Base-by-base conservation (phyloP, 805 yeast species). In the Tetrapisispora phaffii region DNA sequence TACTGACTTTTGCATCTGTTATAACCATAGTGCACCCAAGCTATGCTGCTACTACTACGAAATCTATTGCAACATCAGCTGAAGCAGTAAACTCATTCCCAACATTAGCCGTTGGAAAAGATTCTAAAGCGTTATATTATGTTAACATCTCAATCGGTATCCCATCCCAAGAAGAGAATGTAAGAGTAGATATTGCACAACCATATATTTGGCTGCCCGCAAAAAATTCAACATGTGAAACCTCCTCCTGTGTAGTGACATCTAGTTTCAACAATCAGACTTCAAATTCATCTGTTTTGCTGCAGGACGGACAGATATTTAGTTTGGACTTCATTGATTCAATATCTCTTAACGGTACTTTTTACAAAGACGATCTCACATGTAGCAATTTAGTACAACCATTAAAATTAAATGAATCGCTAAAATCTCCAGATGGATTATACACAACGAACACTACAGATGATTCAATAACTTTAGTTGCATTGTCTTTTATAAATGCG, bases 201-300 rank as follows among this genome's bases (percentile, higher is more conserved):
- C 72, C 73, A 1, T 67, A 62, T 41, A 41, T 60, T 2, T 69
- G 72, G 72, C 55, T 65, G 1, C 34, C 63, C 2, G 52, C 63
- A 23, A 50, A 49, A 5, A 42, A 39, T 1, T 44, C 42, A 2
- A 50, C 44, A 13, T 50, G 55, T 26, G 34, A 41, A 13, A 24
- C 33, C n/a, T 43, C 51, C 31, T 50, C 31, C 8, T 56, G 56
- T 41, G 31, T 23, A n/a, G 24, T 46, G 2, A 40, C 42, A 6
- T 45, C 54, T 2, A 28, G 47, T n/a, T 60, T 51, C 44, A 39
- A 47, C 32, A 26, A 47, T 1, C 43, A 46, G 4, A 47, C 48
- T 9, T 61, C 66, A 10, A 41, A 48, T 12, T 49, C 60, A 12
- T 45, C 58, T 2, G 19, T 39, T 7, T 9, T 16, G 16, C n/a